These are phyloP conservation scores for Umbilicaria muhlenbergii DNA, from an alignment of 495 filamentous ascomycete genomes.

Conservation along the genomic window DNA sequence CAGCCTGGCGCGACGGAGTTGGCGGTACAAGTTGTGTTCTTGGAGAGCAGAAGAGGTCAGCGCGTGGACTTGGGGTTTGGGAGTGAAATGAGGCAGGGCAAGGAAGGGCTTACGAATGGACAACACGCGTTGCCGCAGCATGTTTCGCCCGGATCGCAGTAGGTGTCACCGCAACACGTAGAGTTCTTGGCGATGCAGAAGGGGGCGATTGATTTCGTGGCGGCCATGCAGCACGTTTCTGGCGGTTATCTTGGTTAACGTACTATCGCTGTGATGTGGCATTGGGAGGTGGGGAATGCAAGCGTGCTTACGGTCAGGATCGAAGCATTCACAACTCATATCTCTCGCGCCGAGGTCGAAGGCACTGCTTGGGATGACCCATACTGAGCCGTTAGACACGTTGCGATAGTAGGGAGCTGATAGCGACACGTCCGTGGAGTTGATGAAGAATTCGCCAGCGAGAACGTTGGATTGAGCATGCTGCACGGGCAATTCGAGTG, in stretches of 20 bases:
- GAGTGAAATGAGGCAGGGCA: background rate
- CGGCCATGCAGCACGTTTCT: conserved; percentile 8
- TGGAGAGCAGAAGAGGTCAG: background rate
- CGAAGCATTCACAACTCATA: conserved; percentile 11
- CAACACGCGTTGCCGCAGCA: conserved; percentile 12
- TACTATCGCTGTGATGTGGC: background rate
- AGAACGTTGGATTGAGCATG: too few species aligned
- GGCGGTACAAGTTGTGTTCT: conserved; percentile 1
- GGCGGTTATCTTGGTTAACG: background rate
- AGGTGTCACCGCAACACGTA: conserved; percentile 5
- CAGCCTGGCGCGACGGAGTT: conserved; percentile 4
- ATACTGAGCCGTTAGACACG: conserved; percentile 6
- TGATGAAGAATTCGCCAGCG: too few species aligned
- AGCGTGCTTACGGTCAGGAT: conserved; percentile 3
- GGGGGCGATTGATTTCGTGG: background rate
- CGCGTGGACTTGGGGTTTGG: background rate
- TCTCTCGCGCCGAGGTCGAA: conserved; percentile 3
- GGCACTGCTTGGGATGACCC: conserved; percentile 6
- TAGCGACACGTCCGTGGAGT: background rate
- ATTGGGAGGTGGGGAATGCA: too few species aligned
- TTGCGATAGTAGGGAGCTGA: conserved; percentile 6
- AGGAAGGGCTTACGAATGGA: conserved; percentile 4
- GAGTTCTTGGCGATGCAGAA: conserved; percentile 8
- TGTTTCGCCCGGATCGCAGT: conserved; percentile 2
- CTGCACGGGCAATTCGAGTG: too few species aligned